Evolutionary conservation across 495 filamentous ascomycete species (phyloP), one percentile per base, ranked within the genome.

Genomic region (Bacidia rubella): DNA sequence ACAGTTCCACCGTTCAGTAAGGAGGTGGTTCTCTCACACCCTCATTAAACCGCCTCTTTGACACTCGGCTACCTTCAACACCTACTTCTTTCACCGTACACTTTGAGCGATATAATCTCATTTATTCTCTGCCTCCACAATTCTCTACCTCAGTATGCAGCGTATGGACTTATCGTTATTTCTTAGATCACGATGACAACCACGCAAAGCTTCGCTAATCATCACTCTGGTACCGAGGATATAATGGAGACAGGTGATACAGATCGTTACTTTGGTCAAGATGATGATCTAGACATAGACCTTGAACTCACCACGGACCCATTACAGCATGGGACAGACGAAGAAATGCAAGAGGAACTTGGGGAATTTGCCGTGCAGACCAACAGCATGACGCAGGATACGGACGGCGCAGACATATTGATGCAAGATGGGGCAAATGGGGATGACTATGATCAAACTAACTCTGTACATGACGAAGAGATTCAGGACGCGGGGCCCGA

Each of bases 241-340:
- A 67, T 64, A 45, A 81, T 82, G 77, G 76, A 76, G 53, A 71
- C 67, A 17, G 72, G 71, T 40, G 61, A 62, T 19, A 25, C 49
- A 10, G 60, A 60, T 47, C 51, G 42, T 24, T 62, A 62, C 32
- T 29, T 64, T 47, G 60, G 52, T 38, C 60, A 68, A 39, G 75
- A 71, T 40, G 81, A 86, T 60, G 81, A 85, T 56, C 82, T 85
- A 50, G 85, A 87, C 52, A 83, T 87, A 57, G 83, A 87, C 56
- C 70, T 87, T 56, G 83, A 89, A 61, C 67, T 83, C 17, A 75
- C 77, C 61, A 69, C 74, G 50, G 75, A 72, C 40, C 68, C 75
- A 25, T 62, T 58, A 35, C 67, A 66, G 12, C 68, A 70, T 48
- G 65, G 68, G 39, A 80, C 85, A 54, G 77, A 78, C 55, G 82